A percentile compares a stretch with the other conserved stretches of the same genome.
These are phyloP conservation scores for Colletotrichum orchidophilum DNA, from an alignment of 2,329 filamentous ascomycete genomes.

Conservation along the genomic window DNA sequence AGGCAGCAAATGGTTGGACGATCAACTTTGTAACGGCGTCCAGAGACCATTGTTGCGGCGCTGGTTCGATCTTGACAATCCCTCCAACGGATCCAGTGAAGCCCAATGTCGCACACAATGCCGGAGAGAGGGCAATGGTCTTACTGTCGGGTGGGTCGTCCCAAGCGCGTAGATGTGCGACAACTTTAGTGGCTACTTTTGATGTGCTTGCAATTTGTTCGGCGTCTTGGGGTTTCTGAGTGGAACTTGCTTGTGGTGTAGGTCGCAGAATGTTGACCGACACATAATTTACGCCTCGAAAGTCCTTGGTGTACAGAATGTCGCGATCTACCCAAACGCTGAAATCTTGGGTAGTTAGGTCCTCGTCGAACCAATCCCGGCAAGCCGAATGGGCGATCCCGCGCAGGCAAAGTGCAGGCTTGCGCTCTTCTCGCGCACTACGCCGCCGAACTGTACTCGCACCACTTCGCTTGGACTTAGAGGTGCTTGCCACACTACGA, in stretches of 20 bases:
- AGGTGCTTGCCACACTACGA: conserved; percentile 81
- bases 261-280: conserved; percentile 57
- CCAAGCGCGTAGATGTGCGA: conserved; percentile 83
- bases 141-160: conserved; percentile 85
- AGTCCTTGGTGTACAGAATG: conserved; percentile 73
- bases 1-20: conserved; percentile 79
- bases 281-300: conserved; percentile 81
- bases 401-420: conserved; percentile 78
- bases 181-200: conserved; percentile 72
- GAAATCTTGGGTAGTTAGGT: conserved; percentile 65
- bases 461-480: conserved; percentile 78
- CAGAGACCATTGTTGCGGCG: conserved; percentile 75
- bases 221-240: conserved; percentile 73
- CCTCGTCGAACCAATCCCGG: conserved; percentile 81
- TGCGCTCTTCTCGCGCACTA: conserved; percentile 70
- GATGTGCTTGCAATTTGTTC: conserved; percentile 61
- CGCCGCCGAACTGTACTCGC: conserved; percentile 73
- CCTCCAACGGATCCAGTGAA: conserved; percentile 82
- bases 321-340: conserved; percentile 89
- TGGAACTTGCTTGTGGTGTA: conserved; percentile 7
- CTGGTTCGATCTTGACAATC: conserved; percentile 86
- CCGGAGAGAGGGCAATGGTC: conserved; percentile 80
- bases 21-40: conserved; percentile 74
- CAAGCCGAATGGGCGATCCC: conserved; percentile 78
- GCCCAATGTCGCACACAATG: conserved; percentile 79